phyloP scores from a whole-genome alignment of 805 yeast genomes.

The Lipomyces starkeyi region DNA sequence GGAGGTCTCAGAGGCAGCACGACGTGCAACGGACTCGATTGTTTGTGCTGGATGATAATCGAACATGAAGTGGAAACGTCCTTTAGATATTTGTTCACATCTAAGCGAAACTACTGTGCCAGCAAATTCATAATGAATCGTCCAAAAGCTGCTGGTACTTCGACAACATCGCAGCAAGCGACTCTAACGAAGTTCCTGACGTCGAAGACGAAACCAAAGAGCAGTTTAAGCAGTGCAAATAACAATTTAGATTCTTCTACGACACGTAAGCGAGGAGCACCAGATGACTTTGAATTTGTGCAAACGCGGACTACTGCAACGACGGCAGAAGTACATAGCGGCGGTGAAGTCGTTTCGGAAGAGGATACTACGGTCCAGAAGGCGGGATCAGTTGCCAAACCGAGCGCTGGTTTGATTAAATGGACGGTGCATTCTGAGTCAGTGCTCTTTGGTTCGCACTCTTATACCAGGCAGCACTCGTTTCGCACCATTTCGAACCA shows the following conservation, averaged over 20 bases:
- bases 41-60: neutral
- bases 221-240: neutral
- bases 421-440: constrained; percentile 22
- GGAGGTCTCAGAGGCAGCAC: neutral
- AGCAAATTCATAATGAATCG: neutral
- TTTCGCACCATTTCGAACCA: neutral
- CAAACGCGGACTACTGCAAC: neutral
- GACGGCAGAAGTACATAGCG: neutral
- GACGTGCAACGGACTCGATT: neutral
- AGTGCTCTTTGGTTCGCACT: constrained; percentile 23
- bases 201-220: neutral
- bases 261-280: constrained; percentile 1
- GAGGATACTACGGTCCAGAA: neutral
- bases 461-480: neutral
- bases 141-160: neutral
- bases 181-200: neutral
- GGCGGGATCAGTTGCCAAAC: neutral
- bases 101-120: neutral
- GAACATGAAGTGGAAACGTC: neutral
- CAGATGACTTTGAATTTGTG: neutral
- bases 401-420: neutral
- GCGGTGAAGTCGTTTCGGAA: neutral
- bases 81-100: neutral
- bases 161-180: constrained; percentile 1
- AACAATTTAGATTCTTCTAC: neutral